Base-by-base conservation (phyloP, 768 basidiomycete genomes). In the Sporobolomyces phaffii region DNA sequence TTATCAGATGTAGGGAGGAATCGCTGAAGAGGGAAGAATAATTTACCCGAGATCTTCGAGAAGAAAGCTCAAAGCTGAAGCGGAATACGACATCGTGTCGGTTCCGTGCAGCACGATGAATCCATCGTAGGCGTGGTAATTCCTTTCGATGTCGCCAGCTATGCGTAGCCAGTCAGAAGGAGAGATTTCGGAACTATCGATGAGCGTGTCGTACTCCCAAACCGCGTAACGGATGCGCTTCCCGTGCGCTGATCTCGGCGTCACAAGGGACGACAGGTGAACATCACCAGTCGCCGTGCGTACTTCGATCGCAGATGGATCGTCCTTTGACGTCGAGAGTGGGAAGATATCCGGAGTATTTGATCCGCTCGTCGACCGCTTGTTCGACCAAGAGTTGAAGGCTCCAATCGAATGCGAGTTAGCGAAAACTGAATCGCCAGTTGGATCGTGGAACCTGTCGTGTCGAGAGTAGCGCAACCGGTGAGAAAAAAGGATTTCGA, bases 11-110 rank as follows among this genome's bases (percentile, higher is more conserved):
- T 41, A 24, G 43, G 28, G 38, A 53, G 18, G 59, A 15, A 28
- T 89, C 0, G 90, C 89, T 20, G 89, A 89, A 3, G 90, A 91
- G 28, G 91, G 71, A 61, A 91, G 88, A 22, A 58, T 56, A 1
- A 90, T 91, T 79, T 91, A 92, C 52, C 91, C 90, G 5, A 97
- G 82, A 71, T 96, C 91, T 78, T 96, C 91, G 10, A 97, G 82
- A 60, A 97, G 78, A 77, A 96, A 97, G 75, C 88, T 89, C 41
- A 94, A 81, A 5, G 91, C 90, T 53, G 90, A 91, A 11, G 91
- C 85, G 11, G 87, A 87, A 77, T 91, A 93, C 0, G 73, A 65
- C 73, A 72, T 68, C 2, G 66, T 91, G 74, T 94, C 92, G 14
- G 77, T 78, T 38, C 91, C 91, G 74, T 94, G 91, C 24, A 94